A percentile compares a stretch with the other conserved stretches of the same genome.
These are phyloP conservation scores for Apiospora phragmitis DNA, from an alignment of 2,329 filamentous ascomycete genomes.

Conservation along the genomic window DNA sequence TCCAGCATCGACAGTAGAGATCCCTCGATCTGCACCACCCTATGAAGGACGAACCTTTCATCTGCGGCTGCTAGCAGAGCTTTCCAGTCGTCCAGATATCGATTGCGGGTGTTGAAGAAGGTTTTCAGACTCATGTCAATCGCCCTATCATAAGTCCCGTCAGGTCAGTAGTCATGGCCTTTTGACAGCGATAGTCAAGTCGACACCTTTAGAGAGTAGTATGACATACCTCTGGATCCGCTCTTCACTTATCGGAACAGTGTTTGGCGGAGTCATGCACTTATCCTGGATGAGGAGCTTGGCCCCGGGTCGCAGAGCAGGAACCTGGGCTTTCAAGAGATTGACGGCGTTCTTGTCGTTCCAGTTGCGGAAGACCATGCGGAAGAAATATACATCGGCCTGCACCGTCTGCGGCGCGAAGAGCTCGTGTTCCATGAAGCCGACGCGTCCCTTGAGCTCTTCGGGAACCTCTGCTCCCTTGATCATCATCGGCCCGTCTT, in stretches of 20 bases:
- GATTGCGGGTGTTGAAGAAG: background rate
- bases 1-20: background rate
- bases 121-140: constrained; percentile 18
- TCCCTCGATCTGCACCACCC: background rate
- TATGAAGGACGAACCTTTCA: background rate
- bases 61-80: background rate
- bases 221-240: constrained; percentile 18
- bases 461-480: background rate
- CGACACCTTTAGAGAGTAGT: background rate
- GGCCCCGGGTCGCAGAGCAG: background rate
- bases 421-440: constrained; percentile 24
- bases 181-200: background rate
- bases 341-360: constrained; percentile 11
- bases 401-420: constrained; percentile 22
- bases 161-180: background rate
- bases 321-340: background rate
- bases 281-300: constrained; percentile 5
- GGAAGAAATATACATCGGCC: constrained; percentile 8
- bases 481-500: constrained; percentile 26
- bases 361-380: constrained; percentile 8
- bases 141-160: constrained; percentile 15
- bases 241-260: constrained; percentile 19
- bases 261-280: constrained; percentile 9
- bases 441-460: constrained; percentile 22
- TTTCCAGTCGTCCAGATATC: constrained; percentile 1